Evolutionary conservation across 2,329 filamentous ascomycete genomes (phyloP).

Genomic region (Cladosporium sp.): DNA sequence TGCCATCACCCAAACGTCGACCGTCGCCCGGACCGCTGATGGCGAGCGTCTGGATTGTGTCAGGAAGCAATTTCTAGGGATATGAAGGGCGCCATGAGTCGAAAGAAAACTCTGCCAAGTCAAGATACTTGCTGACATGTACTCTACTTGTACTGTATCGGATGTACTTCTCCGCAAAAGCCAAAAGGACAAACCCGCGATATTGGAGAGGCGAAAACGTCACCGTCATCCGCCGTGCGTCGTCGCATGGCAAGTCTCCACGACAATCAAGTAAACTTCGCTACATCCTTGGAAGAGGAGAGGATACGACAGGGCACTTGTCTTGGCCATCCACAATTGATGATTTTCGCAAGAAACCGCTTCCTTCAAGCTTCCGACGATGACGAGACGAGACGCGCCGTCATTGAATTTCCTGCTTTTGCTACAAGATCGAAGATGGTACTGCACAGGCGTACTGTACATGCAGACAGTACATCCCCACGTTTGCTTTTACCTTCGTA

Average conservation of each 20-base stretch:
- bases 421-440: neutral
- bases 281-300: neutral
- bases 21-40: neutral
- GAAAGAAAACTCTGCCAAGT: neutral
- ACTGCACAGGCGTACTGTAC: too few relatives aligned
- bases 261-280: neutral
- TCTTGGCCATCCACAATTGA: neutral
- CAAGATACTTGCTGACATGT: neutral
- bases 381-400: neutral
- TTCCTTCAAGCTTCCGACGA: neutral
- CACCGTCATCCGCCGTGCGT: neutral
- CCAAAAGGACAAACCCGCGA: neutral
- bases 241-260: neutral
- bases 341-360: neutral
- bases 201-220: neutral
- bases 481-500: neutral
- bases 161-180: conserved; percentile 4
- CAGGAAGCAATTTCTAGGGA: neutral
- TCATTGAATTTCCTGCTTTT: neutral
- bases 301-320: neutral
- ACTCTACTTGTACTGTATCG: neutral
- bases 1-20: neutral
- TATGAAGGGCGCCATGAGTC: neutral
- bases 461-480: too few relatives aligned
- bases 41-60: neutral